Conservation (phyloP, 1,139 yeast genomes). For the Nakaseomyces delphensis region DNA sequence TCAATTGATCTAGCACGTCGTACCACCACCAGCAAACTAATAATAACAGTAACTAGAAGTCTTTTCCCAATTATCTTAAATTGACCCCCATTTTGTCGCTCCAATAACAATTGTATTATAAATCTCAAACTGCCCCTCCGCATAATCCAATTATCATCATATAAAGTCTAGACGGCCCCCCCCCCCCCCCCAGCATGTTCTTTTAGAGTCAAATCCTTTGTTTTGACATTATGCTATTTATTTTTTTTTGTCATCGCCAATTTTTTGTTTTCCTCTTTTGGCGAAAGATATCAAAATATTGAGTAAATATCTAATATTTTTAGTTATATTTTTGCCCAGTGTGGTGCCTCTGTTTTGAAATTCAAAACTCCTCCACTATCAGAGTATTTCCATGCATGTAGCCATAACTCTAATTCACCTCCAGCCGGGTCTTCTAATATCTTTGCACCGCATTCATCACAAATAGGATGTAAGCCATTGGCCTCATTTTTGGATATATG, state of each 20-base stretch:
- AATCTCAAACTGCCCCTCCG: constrained; percentile 1
- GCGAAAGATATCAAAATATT: neutral
- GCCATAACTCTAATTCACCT: constrained; percentile 39
- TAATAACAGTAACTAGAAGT: neutral
- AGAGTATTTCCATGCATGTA: constrained; percentile 50
- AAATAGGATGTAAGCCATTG: constrained; percentile 30
- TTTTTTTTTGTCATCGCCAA: neutral
- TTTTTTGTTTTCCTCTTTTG: neutral
- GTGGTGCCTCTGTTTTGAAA: constrained; percentile 64
- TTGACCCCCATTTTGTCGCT: neutral
- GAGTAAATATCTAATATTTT: neutral
- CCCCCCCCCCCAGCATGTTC: too few relatives aligned
- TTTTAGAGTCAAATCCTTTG: too few relatives aligned
- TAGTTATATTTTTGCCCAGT: constrained; percentile 44
- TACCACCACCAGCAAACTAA: neutral
- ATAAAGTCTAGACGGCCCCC: too few relatives aligned
- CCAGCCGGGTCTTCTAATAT: constrained; percentile 36
- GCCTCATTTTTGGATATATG: constrained; percentile 12
- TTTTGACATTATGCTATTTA: too few relatives aligned
- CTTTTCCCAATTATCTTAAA: neutral
- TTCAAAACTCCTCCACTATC: constrained; percentile 41
- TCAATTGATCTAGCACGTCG: neutral
- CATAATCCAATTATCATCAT: constrained; percentile 1
- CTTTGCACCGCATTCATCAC: constrained; percentile 41
- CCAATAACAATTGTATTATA: neutral